Conservation (phyloP, 768 basidiomycete genomes). For the Plicaturopsis crispa region DNA sequence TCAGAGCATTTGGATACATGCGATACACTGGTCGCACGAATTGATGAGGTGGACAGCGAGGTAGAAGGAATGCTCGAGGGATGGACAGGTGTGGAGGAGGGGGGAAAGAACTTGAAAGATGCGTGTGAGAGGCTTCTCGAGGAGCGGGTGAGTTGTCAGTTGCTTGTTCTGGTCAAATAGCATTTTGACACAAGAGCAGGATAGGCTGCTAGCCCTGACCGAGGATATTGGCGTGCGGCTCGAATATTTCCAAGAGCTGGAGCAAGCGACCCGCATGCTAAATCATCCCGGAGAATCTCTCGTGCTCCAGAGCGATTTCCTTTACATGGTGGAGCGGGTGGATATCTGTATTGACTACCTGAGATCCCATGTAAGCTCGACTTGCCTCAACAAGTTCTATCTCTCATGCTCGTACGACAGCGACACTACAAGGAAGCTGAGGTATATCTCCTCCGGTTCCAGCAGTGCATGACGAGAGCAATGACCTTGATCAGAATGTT, state of each 20-base stretch:
- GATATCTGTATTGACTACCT: conserved; percentile 93
- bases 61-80: conserved; percentile 78
- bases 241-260: conserved; percentile 93
- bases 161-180: neutral
- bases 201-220: conserved; percentile 66
- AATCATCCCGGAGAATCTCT: conserved; percentile 91
- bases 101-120: conserved; percentile 84
- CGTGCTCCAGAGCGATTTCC: conserved; percentile 84
- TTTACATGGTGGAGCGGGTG: conserved; percentile 94
- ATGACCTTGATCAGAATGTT: conserved; percentile 99
- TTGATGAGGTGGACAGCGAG: conserved; percentile 67
- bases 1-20: conserved; percentile 72
- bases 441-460: conserved; percentile 91
- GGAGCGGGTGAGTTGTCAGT: conserved; percentile 60
- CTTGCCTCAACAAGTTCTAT: no score
- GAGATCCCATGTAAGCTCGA: conserved; percentile 64
- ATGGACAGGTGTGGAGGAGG: conserved; percentile 85
- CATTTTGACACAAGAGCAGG: conserved; percentile 33
- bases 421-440: conserved; percentile 90
- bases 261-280: conserved; percentile 86
- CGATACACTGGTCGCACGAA: conserved; percentile 60
- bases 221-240: conserved; percentile 77
- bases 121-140: conserved; percentile 87
- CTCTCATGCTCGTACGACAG: conserved; percentile 37
- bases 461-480: conserved; percentile 95